phyloP scores from a whole-genome alignment of 1,284 basidiomycete genomes.

The Flammula alnicola region DNA sequence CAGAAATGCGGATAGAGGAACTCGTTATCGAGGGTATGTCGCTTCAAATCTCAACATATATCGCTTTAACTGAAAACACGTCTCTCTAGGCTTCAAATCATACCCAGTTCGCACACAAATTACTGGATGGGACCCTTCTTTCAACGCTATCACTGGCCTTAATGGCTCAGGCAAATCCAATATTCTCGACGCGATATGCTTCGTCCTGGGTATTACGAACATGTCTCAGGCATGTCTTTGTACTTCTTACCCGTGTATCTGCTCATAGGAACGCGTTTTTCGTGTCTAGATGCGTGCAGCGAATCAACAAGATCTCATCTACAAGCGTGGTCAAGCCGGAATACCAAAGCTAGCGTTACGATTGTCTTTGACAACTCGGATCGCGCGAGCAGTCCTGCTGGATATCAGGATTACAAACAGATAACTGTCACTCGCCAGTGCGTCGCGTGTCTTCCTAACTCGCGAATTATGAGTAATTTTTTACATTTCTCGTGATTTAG shows the following conservation, averaged over 20 bases:
- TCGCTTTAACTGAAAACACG: background rate
- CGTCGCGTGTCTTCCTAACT: constrained; percentile 21
- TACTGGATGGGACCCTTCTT: constrained; percentile 93
- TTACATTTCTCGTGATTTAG: constrained; percentile 45
- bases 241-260: background rate
- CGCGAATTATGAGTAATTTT: background rate
- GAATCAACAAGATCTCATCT: constrained; percentile 97
- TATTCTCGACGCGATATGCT: constrained; percentile 97
- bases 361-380: constrained; percentile 99
- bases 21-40: constrained; percentile 38
- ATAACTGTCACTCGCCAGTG: constrained; percentile 98
- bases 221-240: constrained; percentile 64
- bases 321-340: constrained; percentile 97
- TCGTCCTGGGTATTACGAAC: constrained; percentile 96
- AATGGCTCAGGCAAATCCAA: constrained; percentile 97
- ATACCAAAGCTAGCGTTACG: constrained; percentile 98
- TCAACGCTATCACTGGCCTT: constrained; percentile 97
- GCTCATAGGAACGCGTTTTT: constrained; percentile 15
- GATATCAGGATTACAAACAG: constrained; percentile 83
- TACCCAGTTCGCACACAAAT: constrained; percentile 96
- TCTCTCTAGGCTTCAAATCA: constrained; percentile 84
- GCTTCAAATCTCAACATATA: no score
- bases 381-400: constrained; percentile 82
- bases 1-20: constrained; percentile 34
- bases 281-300: constrained; percentile 85